Evolutionary conservation across 371 early-diverging fungal genomes (phyloP).

Genomic region (Mucor mucedo): DNA sequence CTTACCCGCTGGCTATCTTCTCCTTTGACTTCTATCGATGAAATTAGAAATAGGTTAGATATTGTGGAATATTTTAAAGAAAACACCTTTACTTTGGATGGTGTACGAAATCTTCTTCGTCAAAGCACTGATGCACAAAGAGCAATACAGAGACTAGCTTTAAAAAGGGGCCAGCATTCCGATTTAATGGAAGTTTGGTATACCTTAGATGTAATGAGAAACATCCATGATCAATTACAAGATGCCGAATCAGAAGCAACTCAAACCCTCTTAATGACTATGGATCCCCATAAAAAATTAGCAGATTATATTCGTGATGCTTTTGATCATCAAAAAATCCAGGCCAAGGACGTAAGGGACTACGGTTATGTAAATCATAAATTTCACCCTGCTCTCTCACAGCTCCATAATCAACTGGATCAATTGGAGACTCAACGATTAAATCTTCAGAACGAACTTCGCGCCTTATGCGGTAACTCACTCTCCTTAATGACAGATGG

Average conservation of each 20-base stretch:
- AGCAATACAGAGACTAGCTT: slow-evolving; percentile 70
- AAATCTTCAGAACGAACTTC: slow-evolving; percentile 34
- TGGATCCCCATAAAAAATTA: slow-evolving; percentile 41
- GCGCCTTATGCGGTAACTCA: slow-evolving; percentile 42
- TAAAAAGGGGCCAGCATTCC: slow-evolving; percentile 65
- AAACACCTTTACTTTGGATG: slow-evolving; percentile 48
- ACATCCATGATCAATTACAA: slow-evolving; percentile 37
- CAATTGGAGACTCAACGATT: slow-evolving; percentile 28
- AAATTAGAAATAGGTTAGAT: slow-evolving; percentile 68
- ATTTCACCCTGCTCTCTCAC: slow-evolving; percentile 29
- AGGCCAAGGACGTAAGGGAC: slow-evolving; percentile 39
- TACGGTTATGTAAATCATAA: slow-evolving; percentile 57
- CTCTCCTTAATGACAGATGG: slow-evolving; percentile 38
- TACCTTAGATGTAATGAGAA: slow-evolving; percentile 55
- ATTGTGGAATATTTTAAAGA: slow-evolving; percentile 71
- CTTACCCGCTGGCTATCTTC: slow-evolving; percentile 72
- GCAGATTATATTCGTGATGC: slow-evolving; percentile 43
- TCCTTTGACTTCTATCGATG: slow-evolving; percentile 62
- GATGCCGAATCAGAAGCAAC: neutral
- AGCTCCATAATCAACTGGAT: slow-evolving; percentile 35
- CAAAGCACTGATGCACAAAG: slow-evolving; percentile 75
- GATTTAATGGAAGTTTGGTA: slow-evolving; percentile 69
- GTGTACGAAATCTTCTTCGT: slow-evolving; percentile 53
- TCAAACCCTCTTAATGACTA: neutral
- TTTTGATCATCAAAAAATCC: slow-evolving; percentile 46